Evolutionary conservation across 257 asterid species (phyloP).

Genomic region (Nicotiana obtusifolia): DNA sequence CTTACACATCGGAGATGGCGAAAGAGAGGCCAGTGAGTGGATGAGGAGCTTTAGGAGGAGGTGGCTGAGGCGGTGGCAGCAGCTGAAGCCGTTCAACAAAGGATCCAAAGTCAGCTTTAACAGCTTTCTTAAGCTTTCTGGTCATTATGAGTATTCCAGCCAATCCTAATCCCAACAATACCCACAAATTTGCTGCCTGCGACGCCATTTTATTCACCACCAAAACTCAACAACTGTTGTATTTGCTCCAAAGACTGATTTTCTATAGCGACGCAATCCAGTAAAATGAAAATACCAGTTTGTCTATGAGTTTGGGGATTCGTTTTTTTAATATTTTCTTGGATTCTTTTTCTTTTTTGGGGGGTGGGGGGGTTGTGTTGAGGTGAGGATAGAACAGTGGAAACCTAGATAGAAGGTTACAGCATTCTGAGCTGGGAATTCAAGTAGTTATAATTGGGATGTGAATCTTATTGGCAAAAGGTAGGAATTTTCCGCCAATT

Average conservation of each 20-base stretch:
- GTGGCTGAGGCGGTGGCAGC: slow-evolving; percentile 98
- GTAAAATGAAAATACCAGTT: background rate
- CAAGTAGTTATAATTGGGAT: background rate
- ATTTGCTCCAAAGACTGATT: background rate
- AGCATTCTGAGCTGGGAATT: background rate
- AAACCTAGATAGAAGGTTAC: slow-evolving; percentile 17
- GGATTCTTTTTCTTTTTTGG: background rate
- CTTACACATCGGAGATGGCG: slow-evolving; percentile 90
- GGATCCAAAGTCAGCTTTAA: slow-evolving; percentile 84
- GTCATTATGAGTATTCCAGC: slow-evolving; percentile 88
- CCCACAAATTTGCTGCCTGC: slow-evolving; percentile 77
- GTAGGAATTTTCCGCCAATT: background rate
- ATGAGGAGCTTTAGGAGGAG: slow-evolving; percentile 96
- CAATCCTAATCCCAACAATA: slow-evolving; percentile 83
- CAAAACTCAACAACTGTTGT: background rate
- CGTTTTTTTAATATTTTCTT: background rate
- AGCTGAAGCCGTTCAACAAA: slow-evolving; percentile 81
- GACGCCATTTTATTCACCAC: slow-evolving; percentile 45
- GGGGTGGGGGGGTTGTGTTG: background rate
- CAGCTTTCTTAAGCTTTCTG: slow-evolving; percentile 68
- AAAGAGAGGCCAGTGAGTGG: slow-evolving; percentile 83
- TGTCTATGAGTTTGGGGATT: background rate
- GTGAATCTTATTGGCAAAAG: background rate
- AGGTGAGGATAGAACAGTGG: slow-evolving; percentile 6
- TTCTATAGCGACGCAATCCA: background rate